Percentiles rank a stretch among this genome's conserved stretches.
Conservation (phyloP, 768 basidiomycete genomes). For the Lentinula edodes region DNA sequence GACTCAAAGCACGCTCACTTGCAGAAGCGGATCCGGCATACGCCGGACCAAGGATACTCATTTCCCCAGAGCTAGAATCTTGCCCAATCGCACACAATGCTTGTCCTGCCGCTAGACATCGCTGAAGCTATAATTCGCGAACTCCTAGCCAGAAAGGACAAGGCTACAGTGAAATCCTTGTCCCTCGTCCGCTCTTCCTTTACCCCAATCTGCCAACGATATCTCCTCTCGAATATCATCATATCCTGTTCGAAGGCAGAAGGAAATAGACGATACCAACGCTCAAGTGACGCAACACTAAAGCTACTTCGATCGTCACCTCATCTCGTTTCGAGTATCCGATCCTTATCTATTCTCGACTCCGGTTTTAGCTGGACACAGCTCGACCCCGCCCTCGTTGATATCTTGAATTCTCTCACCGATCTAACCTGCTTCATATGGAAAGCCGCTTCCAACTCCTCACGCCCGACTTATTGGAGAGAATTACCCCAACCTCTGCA, state of each 20-base stretch:
- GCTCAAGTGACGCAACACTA: not conserved
- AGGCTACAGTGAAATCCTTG: not conserved
- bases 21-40: not conserved
- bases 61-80: not conserved
- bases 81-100: not conserved
- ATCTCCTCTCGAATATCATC: constrained; percentile 1
- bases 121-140: not conserved
- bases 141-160: constrained; percentile 1
- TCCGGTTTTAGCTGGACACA: not conserved
- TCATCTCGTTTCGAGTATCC: constrained; percentile 3
- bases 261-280: not conserved
- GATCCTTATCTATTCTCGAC: constrained; percentile 1
- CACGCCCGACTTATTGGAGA: not conserved
- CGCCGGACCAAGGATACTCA: not conserved
- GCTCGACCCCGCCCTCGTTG: not conserved
- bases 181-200: constrained; percentile 2
- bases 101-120: not conserved
- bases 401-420: not conserved
- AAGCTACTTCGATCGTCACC: constrained; percentile 1
- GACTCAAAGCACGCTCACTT: no score
- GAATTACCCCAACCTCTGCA: constrained; percentile 3
- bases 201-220: not conserved
- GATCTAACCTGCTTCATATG: not conserved
- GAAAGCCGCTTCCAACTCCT: not conserved
- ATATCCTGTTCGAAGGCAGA: not conserved